Evolutionary conservation across 768 basidiomycete species (phyloP).

Genomic region (Termitomyces sp.): DNA sequence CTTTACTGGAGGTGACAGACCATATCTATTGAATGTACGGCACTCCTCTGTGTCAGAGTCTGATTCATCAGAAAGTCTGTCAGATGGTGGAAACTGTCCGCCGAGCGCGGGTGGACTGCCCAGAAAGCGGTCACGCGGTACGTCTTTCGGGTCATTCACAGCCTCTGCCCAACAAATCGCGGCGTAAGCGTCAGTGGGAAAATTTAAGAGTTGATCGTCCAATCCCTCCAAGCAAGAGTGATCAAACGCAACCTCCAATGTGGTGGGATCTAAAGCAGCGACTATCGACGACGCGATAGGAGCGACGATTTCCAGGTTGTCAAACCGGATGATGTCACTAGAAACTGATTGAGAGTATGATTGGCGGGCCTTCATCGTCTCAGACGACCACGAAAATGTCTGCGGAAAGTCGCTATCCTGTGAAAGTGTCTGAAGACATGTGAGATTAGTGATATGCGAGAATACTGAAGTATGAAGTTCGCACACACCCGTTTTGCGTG

Average conservation of each 20-base stretch:
- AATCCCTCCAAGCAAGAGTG: conserved; percentile 31
- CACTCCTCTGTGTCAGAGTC: conserved; percentile 23
- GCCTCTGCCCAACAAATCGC: conserved; percentile 31
- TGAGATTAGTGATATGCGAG: not conserved
- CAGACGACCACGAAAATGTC: conserved; percentile 23
- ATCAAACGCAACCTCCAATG: conserved; percentile 32
- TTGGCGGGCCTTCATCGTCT: conserved; percentile 14
- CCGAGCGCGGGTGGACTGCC: not conserved
- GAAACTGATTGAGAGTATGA: conserved; percentile 20
- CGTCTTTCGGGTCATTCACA: conserved; percentile 8
- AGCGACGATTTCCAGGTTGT: conserved; percentile 12
- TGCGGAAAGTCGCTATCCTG: conserved; percentile 24
- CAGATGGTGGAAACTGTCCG: conserved; percentile 2
- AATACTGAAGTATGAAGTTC: not conserved
- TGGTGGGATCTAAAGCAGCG: conserved; percentile 29
- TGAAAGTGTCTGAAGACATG: conserved; percentile 4
- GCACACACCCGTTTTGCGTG: conserved; percentile 4
- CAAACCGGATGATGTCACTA: conserved; percentile 19
- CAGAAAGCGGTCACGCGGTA: not conserved
- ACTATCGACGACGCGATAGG: conserved; percentile 7
- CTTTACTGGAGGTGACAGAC: not conserved
- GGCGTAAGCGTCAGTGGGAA: conserved; percentile 29
- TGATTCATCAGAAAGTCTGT: conserved; percentile 19
- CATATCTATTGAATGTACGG: conserved; percentile 15
- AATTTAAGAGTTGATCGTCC: conserved; percentile 29